Base-by-base conservation (phyloP, 495 filamentous ascomycete species). In the Penicillium waksmanii region DNA sequence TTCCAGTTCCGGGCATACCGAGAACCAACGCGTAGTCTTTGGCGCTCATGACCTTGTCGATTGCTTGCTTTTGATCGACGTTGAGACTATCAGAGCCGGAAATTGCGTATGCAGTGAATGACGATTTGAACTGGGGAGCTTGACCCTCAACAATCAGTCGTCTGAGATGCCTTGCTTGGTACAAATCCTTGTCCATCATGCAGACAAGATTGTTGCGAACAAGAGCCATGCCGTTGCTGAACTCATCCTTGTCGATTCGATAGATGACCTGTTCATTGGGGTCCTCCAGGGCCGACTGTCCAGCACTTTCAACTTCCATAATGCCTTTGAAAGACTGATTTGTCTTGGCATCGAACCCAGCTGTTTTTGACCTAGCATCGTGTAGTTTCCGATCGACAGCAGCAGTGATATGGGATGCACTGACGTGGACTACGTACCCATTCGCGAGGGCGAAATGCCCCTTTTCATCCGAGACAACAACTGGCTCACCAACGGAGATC, bases 1-100 rank as follows among this genome's bases (percentile, higher is more conserved):
- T 98, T 51, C 95, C 95, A 10, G 95, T 98, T 10, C 95, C 95
- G 1, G 95, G 95, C 95, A 98, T 98, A 15, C 95, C 95, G 5
- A 97, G 85, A 6, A 98, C 91, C 15, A 98, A 83, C 5, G 95
- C 94, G 72, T 97, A 98, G 73, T 98, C 92, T 57, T 87, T 83
- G 12, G 95, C 95, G 70, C 86, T 91, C 92, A 98, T 94, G 50
- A 97, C 93, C 68, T 97, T 97, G 64, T 90, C 81, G 52, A 97
- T 90, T 0, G 95, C 95, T 47, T 80, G 81, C 59, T 82, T 87
- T 70, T 98, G 95, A 65, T 97, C 95, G 12, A 88, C 79, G 62
- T 98, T 98, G 46, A 98, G 80, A 51, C 75, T 80, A 44, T 68
- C 72, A 3, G 73, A 49, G 11, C 77, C 82, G 13, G 77, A 62